A percentile compares a stretch with the other conserved stretches of the same genome.
phyloP scores from a whole-genome alignment of 1,139 yeast species.

The Geotrichum armillariae region DNA sequence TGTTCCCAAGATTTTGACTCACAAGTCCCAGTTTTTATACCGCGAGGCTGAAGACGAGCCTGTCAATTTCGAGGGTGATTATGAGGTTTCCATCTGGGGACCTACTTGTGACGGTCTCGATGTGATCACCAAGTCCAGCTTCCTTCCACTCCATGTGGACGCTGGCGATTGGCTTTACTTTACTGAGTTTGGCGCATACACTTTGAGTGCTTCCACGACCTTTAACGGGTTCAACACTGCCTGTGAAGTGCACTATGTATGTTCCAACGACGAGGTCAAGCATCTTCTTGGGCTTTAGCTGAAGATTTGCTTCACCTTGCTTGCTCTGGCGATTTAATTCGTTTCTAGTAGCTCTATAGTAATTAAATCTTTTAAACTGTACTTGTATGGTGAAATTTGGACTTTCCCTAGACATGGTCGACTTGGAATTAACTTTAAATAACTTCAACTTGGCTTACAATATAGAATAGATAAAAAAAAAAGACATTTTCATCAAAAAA shows the following conservation, averaged over 20 bases:
- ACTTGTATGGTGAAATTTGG: no score
- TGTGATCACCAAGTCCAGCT: constrained; percentile 60
- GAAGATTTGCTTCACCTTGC: no score
- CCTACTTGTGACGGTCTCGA: constrained; percentile 98
- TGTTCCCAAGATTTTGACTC: constrained; percentile 61
- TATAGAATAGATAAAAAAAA: no score
- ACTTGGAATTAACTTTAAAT: no score
- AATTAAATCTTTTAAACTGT: neutral
- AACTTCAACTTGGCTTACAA: no score
- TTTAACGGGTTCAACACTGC: constrained; percentile 78
- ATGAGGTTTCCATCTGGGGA: constrained; percentile 80
- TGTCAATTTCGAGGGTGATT: constrained; percentile 22
- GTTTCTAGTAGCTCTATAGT: neutral
- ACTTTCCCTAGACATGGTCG: no score
- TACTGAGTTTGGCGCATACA: constrained; percentile 87
- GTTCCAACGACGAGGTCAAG: constrained; percentile 42
- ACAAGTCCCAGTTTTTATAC: constrained; percentile 49
- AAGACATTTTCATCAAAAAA: no score
- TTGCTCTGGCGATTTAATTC: neutral
- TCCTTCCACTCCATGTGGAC: constrained; percentile 58
- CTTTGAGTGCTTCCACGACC: constrained; percentile 82
- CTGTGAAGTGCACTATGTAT: constrained; percentile 62
- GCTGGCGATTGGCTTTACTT: constrained; percentile 95
- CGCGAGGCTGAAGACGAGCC: constrained; percentile 33
- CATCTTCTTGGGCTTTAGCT: constrained; percentile 16